Base-by-base conservation (phyloP, 345 rosid species). In the Brassica cretica region DNA sequence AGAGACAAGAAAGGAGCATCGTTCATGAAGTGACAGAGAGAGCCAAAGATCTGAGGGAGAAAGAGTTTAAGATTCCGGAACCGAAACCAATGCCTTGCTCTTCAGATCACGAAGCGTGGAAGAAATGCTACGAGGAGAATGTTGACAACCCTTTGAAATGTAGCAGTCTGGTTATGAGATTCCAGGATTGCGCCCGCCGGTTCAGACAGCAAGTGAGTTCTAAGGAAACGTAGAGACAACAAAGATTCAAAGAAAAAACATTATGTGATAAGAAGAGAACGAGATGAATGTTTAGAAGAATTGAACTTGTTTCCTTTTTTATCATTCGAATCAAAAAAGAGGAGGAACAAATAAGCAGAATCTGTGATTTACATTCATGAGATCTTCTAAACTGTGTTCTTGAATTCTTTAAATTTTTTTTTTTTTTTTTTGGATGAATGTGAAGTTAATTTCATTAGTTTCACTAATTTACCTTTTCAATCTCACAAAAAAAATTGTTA, bases 21-120 rank as follows among this genome's bases (percentile, higher is more conserved):
- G 88, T 72, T 62, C 77, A 79, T 46, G 88, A 88, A 86, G 91
- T 91, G 33, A 88, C 97, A 9, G 90, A 89, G 80, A 87, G 90
- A 72, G 97, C 97, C 35, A 96, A 88, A 76, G 89, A 85, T 74
- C 89, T 96, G n/a, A 94, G 76, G 68, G 97, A 87, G 65, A 89
- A 91, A 88, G 99, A 96, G 84, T 96, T 93, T 78, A 91, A 88
- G 85, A 90, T 93, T 68, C 98, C 97, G 1, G 85, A 86, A 74
- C 90, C 88, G 67, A 93, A 88, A 82, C 93, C 95, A 46, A 82
- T 93, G 89, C 98, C 93, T 2, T 96, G 99, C 78, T 78, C 81
- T 74, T 85, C 90, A 0, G 93, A 91, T 82, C 85, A 85, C 32
- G 88, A 89, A 56, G 95, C 97, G 5, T 90, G 87, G 86, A 82